phyloP scores from a whole-genome alignment of 2,329 filamentous ascomycete species.

The Paraconiothyrium brasiliense region DNA sequence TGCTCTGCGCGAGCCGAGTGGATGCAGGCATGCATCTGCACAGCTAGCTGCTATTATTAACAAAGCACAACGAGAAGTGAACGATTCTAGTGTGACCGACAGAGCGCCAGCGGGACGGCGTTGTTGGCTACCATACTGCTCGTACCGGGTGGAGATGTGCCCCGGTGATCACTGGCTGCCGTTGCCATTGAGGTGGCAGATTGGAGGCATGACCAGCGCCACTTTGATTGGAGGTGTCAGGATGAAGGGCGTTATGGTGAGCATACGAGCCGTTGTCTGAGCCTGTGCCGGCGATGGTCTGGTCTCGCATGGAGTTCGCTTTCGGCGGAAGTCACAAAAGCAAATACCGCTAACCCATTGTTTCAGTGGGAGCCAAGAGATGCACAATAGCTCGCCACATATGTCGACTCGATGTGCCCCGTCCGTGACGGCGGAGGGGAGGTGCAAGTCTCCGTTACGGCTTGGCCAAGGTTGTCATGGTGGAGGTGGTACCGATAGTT shows the following conservation, averaged over 20 bases:
- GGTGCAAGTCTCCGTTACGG: not conserved
- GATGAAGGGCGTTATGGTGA: no score
- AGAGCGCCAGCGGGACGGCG: not conserved
- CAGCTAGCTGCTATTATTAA: not conserved
- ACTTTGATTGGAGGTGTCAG: no score
- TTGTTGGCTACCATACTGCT: not conserved
- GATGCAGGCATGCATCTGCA: no score
- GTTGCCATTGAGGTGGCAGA: constrained; percentile 2
- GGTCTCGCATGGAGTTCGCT: not conserved
- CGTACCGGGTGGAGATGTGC: not conserved
- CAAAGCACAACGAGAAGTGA: not conserved
- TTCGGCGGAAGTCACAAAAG: not conserved
- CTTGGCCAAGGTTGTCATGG: not conserved
- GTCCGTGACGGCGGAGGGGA: no score
- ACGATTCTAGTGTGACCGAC: not conserved
- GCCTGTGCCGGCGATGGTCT: not conserved
- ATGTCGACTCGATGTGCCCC: not conserved
- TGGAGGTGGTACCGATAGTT: not conserved
- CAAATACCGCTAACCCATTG: no score
- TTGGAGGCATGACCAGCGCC: constrained; percentile 3
- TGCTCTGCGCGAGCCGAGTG: no score
- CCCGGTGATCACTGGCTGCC: constrained; percentile 1
- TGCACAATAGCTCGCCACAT: not conserved
- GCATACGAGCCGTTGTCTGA: no score
- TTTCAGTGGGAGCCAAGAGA: not conserved